Evolutionary conservation across 1,284 basidiomycete genomes (phyloP).

Genomic region (Agroathelia rolfsii): DNA sequence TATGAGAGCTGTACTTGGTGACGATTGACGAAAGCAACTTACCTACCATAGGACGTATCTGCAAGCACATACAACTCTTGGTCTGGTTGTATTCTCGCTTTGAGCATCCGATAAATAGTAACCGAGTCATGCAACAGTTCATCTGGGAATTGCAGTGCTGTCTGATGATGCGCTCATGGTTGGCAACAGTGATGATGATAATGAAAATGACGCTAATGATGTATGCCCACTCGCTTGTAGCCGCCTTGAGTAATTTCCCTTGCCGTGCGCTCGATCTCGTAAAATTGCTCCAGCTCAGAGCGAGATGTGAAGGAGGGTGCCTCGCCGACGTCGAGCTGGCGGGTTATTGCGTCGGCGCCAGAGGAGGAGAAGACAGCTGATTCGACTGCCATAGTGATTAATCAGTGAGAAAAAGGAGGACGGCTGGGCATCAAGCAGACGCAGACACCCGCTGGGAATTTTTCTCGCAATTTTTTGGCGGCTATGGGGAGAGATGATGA

Average conservation of each 20-base stretch:
- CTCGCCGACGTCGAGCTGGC: constrained; percentile 35
- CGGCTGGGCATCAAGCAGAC: too few species aligned
- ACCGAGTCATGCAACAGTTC: constrained; percentile 85
- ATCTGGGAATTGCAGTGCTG: constrained; percentile 94
- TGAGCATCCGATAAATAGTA: constrained; percentile 72
- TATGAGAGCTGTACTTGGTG: constrained; percentile 12
- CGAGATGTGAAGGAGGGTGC: constrained; percentile 25
- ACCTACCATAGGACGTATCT: constrained; percentile 96
- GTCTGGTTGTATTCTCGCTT: constrained; percentile 35
- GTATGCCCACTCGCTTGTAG: constrained; percentile 45
- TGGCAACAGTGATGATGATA: background rate
- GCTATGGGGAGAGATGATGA: too few species aligned
- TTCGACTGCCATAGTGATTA: too few species aligned
- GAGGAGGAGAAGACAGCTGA: constrained; percentile 55
- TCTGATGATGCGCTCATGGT: constrained; percentile 39
- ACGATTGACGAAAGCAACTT: constrained; percentile 20
- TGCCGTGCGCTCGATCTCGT: constrained; percentile 52
- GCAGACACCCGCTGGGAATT: too few species aligned
- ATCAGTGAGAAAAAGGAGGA: too few species aligned
- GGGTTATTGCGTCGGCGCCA: constrained; percentile 49
- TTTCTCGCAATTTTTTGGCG: too few species aligned
- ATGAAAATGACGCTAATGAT: constrained; percentile 5
- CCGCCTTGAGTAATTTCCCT: constrained; percentile 38
- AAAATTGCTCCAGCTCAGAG: constrained; percentile 41
- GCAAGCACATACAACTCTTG: constrained; percentile 83